Conservation (phyloP, 192 early-diverging fungal genomes). For the Backusella westeae region DNA sequence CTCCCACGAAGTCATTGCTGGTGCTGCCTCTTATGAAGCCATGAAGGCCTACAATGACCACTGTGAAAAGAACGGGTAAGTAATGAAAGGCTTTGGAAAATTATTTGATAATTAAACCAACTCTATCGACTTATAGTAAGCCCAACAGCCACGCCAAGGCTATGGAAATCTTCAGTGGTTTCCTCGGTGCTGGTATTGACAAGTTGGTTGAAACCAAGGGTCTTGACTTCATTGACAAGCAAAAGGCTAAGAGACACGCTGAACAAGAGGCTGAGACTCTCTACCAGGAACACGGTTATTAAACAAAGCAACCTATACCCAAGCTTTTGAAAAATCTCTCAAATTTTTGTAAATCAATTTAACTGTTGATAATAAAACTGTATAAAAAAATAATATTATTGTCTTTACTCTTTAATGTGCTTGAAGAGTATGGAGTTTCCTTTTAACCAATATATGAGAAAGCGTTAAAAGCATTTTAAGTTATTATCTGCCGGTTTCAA, state of each 20-base stretch:
- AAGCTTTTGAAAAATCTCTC: neutral
- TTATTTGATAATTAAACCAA: neutral
- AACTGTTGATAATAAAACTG: neutral
- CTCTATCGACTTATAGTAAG: constrained; percentile 7
- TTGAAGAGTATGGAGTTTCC: neutral
- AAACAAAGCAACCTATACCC: neutral
- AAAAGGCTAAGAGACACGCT: constrained; percentile 49
- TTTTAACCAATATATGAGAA: neutral
- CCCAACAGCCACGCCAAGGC: constrained; percentile 36
- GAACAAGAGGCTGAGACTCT: constrained; percentile 31
- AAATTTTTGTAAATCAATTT: neutral
- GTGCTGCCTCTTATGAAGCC: constrained; percentile 35
- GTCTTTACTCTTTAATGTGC: neutral
- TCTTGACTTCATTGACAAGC: constrained; percentile 44
- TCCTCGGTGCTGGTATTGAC: constrained; percentile 44
- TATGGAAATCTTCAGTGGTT: constrained; percentile 45
- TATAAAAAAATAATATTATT: neutral
- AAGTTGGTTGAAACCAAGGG: constrained; percentile 52
- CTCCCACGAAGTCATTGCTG: constrained; percentile 39
- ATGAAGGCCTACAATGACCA: constrained; percentile 34
- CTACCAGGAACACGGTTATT: constrained; percentile 28
- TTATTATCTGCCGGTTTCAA: neutral
- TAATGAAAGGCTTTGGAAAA: neutral
- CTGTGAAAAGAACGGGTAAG: constrained; percentile 26
- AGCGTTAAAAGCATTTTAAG: neutral